Evolutionary conservation across 2,329 filamentous ascomycete species (phyloP).

Genomic region (Cadophora sp.): DNA sequence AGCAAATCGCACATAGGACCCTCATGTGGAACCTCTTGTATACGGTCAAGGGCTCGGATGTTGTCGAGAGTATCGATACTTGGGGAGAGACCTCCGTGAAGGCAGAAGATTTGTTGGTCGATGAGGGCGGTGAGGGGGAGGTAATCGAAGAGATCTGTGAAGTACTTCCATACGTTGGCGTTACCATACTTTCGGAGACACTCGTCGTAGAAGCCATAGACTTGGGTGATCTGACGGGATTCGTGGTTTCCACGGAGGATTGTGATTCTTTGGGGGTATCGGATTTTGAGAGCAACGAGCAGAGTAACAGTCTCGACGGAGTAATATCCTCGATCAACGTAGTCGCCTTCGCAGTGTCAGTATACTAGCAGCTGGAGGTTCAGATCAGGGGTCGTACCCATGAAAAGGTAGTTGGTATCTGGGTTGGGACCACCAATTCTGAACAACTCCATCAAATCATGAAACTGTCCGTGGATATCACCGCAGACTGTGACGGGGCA

Average conservation of each 20-base stretch:
- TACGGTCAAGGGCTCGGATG: constrained; percentile 92
- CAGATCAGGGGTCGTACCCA: constrained; percentile 78
- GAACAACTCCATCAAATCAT: constrained; percentile 99
- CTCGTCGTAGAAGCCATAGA: constrained; percentile 99
- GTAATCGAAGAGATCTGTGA: constrained; percentile 98
- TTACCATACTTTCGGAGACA: constrained; percentile 99
- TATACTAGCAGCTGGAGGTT: constrained; percentile 7
- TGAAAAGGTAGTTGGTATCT: constrained; percentile 99
- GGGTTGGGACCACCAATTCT: constrained; percentile 98
- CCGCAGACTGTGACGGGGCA: constrained; percentile 98
- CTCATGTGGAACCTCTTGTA: constrained; percentile 98
- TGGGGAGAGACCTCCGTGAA: constrained; percentile 96
- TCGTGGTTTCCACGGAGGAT: constrained; percentile 99
- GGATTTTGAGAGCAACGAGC: constrained; percentile 95
- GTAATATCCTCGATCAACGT: constrained; percentile 98
- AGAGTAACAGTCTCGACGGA: constrained; percentile 98
- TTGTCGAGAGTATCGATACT: constrained; percentile 96
- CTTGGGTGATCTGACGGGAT: constrained; percentile 97
- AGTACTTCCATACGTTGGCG: constrained; percentile 99
- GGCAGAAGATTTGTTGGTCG: constrained; percentile 99
- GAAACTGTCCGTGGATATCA: constrained; percentile 99
- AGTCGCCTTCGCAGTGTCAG: constrained; percentile 72
- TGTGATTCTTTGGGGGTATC: constrained; percentile 97
- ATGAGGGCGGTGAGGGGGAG: constrained; percentile 96
- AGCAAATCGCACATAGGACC: constrained; percentile 97